Evolutionary conservation across 2,329 filamentous ascomycete genomes (phyloP), one percentile per base, ranked within the genome.

Genomic region (Hypoxylon sp.): DNA sequence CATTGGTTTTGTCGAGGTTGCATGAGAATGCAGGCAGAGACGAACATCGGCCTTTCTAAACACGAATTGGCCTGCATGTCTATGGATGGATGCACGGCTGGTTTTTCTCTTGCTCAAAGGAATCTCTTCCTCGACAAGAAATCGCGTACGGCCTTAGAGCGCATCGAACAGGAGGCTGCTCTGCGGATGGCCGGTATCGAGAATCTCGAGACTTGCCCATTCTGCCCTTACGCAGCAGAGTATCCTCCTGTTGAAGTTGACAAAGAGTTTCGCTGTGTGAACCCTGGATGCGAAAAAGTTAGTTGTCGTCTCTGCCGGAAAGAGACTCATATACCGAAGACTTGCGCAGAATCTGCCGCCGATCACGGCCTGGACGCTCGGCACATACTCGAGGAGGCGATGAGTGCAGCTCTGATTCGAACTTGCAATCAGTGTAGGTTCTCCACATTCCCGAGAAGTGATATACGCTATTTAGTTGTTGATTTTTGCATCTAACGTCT

Each of bases 211-310:
- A 88, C 87, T 33, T 97, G 94, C 72, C 93, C 93, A 0, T 96
- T 94, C 75, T 97, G 94, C 78, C 89, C 92, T 22, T 97, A 88
- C 81, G 93, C 92, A 46, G 92, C 90, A 35, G 91, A 94, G 66
- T 92, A 89, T 70, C 88, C 88, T 0, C 87, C 92, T 0, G 80
- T 91, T 1, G 88, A 91, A 17, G 80, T 87, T 17, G 86, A 95
- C 77, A 89, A 86, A 67, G 91, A 94, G 74, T 97, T 97, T 70
- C 83, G 84, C 3, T 97, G 94, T 79, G 82, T 87, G 58, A 90
- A 89, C 62, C 84, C 86, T 0, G 85, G 88, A 0, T 97, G 94
- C 76, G 81, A 81, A 68, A 84, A 85, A 42, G 81, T 87, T 53
- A 91, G 86, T 76, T 93, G 91, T 74, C 88, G 91, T 4, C 83